Conservation (phyloP, 257 asterid genomes). For the Agastache rugosa region DNA sequence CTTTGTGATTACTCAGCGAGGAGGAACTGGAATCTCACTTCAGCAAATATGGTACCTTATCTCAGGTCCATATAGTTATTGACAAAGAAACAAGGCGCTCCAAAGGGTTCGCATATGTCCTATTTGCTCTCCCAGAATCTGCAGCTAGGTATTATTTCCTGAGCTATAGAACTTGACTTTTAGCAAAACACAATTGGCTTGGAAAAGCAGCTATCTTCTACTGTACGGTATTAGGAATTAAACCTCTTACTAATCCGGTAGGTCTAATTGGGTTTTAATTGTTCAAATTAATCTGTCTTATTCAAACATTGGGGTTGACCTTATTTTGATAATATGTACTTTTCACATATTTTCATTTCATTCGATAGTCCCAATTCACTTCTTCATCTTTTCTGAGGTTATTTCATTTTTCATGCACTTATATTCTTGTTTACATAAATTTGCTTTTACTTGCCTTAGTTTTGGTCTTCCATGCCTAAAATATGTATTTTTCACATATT, state of each 20-base stretch:
- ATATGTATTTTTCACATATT: background rate
- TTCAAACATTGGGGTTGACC: background rate
- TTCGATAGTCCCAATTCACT: slow-evolving; percentile 12
- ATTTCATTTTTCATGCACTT: background rate
- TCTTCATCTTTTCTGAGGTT: slow-evolving; percentile 20
- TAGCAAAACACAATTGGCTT: slow-evolving; percentile 5
- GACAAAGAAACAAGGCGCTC: slow-evolving; percentile 91
- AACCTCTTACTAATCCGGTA: slow-evolving; percentile 25
- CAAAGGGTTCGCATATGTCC: slow-evolving; percentile 85
- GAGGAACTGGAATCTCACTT: slow-evolving; percentile 82
- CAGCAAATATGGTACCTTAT: slow-evolving; percentile 65
- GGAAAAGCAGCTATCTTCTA: background rate
- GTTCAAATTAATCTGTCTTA: background rate
- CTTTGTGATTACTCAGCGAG: slow-evolving; percentile 58
- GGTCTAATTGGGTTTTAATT: slow-evolving; percentile 23
- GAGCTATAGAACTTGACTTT: slow-evolving; percentile 18
- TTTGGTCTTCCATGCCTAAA: slow-evolving; percentile 3
- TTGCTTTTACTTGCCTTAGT: slow-evolving; percentile 10
- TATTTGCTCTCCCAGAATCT: slow-evolving; percentile 78
- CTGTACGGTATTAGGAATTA: background rate
- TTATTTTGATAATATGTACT: background rate
- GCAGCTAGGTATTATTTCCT: slow-evolving; percentile 72
- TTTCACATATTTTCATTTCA: slow-evolving; percentile 12
- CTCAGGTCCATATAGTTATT: slow-evolving; percentile 84
- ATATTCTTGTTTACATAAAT: slow-evolving; percentile 10